Evolutionary conservation across 139 green algal species (phyloP), one percentile per base, ranked within the genome.

Genomic region (Gonium pectorale): DNA sequence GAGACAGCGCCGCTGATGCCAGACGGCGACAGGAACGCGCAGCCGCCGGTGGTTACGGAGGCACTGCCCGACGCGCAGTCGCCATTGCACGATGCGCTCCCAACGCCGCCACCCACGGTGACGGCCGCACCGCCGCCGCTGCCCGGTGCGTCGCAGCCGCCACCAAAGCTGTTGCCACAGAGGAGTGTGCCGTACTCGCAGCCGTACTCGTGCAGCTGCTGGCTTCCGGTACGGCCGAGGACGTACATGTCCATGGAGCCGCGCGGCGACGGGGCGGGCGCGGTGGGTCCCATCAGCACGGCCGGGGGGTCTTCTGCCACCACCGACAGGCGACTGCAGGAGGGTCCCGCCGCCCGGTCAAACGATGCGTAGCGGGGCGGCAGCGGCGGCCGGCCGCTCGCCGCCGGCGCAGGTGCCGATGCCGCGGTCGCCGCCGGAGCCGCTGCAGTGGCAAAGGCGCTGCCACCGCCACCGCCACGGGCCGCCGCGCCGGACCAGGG

Each of bases 221-320:
- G 59, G 59, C 75, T 82, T 17, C 31, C 33, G 44, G 11, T 38
- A 33, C 62, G 62, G 33, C 77, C 77, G 17, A 83, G 43, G 19
- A 73, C 41, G 41, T 83, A 62, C 11, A 83, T 21, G 60, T 83
- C 77, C 59, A 83, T 83, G n/a, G 77, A 83, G 31, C 77, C 77
- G 2, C 77, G 77, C 2, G 77, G 77, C 22, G 77, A 74, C 5
- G 77, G 77, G 33, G 77, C 77, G 0, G 77, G 77, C 5, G 77
- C 77, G 44, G 27, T 44, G 0, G 77, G 60, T 44, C 77, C 77
- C 31, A 83, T 73, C 33, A 40, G 60, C 35, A 83, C 31, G 2
- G 43, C 31, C 1, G 51, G 43, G 31, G 77, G 62, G 60, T 83
- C 77, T 43, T 83, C 77, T 21, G 77, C n/a, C 77, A 83, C 77